Base-by-base conservation (phyloP, 2,329 filamentous ascomycete genomes). In the Dactylellina leptospora region DNA sequence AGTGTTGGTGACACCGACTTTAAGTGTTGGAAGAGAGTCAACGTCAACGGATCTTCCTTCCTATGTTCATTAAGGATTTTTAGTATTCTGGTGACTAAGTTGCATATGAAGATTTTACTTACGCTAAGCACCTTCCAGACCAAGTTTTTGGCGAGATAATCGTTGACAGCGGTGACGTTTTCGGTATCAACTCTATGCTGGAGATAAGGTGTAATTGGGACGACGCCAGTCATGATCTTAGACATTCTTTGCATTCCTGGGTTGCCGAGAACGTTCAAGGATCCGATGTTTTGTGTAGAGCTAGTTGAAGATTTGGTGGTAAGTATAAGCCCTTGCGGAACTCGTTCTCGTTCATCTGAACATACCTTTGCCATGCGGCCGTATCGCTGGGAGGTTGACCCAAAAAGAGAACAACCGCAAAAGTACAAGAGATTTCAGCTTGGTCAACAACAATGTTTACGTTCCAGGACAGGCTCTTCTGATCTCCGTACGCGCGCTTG, bases 401-500 rank as follows among this genome's bases (percentile, higher is more conserved):
- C 20, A 70, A 45, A 42, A 61, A 70, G 1, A 60, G 22, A 5
- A 51, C 30, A 18, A 74, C 42, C 30, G 53, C n/a, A 28, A 75
- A 66, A 36, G 50, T 53, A 8, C 69, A 68, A 18, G 23, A 4
- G 25, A 76, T 36, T 23, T 76, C 75, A 11, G 68, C 55, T 38
- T 71, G 62, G 53, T 76, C 75, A 20, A 73, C 66, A 48, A 73
- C 69, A 9, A 74, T 18, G 47, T 74, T 66, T 45, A 66, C 62
- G 23, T 75, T 66, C 75, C 75, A 76, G 69, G 76, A 72, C 20
- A 59, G 36, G 16, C 8, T 28, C 33, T 4, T 22, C 4, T 55
- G 3, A 30, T 10, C 16, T 16, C 18, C 30, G 23, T 44, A 42
- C 22, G n/a, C 33, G 22, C 51, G 40, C 18, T 50, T 50, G 9